Percentiles rank a stretch among this genome's conserved stretches.
These are phyloP conservation scores for Botrytis tulipae DNA, from an alignment of 2,329 filamentous ascomycete species.

Conservation along the genomic window DNA sequence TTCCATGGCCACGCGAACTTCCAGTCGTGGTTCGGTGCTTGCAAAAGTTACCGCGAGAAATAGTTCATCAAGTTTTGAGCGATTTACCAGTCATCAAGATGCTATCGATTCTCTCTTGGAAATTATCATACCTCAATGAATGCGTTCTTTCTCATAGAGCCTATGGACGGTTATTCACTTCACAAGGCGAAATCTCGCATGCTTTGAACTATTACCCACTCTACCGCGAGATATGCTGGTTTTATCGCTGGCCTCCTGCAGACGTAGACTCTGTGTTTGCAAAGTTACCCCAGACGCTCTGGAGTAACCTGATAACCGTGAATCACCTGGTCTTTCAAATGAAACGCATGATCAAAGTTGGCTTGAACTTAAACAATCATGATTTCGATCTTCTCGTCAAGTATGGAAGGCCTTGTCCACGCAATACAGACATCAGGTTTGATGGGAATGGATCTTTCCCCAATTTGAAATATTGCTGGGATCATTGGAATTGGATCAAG, in stretches of 20 bases:
- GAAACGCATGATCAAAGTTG: not conserved
- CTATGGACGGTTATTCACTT: not conserved
- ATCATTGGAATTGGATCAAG: conserved; percentile 14
- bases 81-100: conserved; percentile 22
- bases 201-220: not conserved
- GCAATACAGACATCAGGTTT: not conserved
- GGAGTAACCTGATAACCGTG: not conserved
- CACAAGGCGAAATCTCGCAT: not conserved
- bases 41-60: conserved; percentile 21
- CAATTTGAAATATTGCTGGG: not conserved
- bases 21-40: conserved; percentile 19
- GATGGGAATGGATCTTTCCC: not conserved
- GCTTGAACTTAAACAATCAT: not conserved
- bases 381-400: conserved; percentile 9
- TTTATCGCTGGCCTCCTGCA: not conserved
- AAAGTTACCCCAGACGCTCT: not conserved
- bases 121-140: not conserved
- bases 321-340: not conserved
- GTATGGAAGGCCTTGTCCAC: not conserved
- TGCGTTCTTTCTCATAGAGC: conserved; percentile 6
- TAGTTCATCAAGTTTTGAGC: conserved; percentile 23
- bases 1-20: conserved; percentile 10
- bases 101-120: conserved; percentile 20
- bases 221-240: conserved; percentile 12
- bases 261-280: not conserved